These are phyloP conservation scores for Carpinus viminea DNA, from an alignment of 306 rosid genomes.

Conservation along the genomic window DNA sequence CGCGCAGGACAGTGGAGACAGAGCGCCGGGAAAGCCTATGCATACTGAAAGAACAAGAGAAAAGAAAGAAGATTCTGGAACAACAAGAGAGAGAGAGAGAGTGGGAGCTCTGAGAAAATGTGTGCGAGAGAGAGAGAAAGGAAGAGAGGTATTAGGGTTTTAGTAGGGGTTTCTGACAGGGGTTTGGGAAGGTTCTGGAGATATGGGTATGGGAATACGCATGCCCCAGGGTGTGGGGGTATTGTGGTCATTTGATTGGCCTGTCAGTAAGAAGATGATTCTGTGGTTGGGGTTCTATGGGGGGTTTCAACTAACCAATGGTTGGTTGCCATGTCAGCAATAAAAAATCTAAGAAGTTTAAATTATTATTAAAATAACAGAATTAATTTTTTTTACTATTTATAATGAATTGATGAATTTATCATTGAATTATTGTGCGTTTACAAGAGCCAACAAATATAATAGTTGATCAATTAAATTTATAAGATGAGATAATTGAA, in stretches of 20 bases:
- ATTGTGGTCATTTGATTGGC: neutral
- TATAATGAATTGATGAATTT: too few relatives aligned
- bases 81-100: neutral
- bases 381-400: too few relatives aligned
- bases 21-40: constrained; percentile 73
- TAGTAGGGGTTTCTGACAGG: constrained; percentile 48
- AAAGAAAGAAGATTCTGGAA: neutral
- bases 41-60: constrained; percentile 36
- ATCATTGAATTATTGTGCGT: too few relatives aligned
- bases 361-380: too few relatives aligned
- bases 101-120: neutral
- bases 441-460: too few relatives aligned
- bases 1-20: constrained; percentile 53
- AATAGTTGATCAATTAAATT: too few relatives aligned
- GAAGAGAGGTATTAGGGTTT: constrained; percentile 56
- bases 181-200: constrained; percentile 72
- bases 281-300: too few relatives aligned
- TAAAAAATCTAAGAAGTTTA: too few relatives aligned
- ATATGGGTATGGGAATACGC: neutral
- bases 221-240: neutral
- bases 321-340: neutral
- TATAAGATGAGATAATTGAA: too few relatives aligned
- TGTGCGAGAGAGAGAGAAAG: neutral
- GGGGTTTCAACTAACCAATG: too few relatives aligned
- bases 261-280: neutral